Conservation (phyloP, 2,329 filamentous ascomycete species). For the Sporothrix brasiliensis region DNA sequence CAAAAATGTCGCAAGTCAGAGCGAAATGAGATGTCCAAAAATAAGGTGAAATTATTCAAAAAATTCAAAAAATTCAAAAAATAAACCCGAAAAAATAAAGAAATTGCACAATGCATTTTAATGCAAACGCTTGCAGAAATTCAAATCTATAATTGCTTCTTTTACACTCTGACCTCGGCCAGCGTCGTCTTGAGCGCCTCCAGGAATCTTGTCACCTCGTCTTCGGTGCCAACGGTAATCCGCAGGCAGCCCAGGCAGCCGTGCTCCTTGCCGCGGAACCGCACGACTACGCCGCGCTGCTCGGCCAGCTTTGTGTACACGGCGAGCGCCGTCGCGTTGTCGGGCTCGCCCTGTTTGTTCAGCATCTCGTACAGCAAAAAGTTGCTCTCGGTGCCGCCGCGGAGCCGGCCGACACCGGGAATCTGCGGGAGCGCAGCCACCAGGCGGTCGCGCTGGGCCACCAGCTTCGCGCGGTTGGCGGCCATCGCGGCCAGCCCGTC, state of each 20-base stretch:
- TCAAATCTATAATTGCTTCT: not conserved
- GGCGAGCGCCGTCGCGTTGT: constrained; percentile 74
- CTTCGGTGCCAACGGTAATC: constrained; percentile 88
- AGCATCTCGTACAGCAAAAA: constrained; percentile 91
- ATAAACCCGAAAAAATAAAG: not conserved
- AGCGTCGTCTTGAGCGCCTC: constrained; percentile 61
- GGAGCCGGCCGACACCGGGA: constrained; percentile 75
- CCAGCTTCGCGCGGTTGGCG: constrained; percentile 67
- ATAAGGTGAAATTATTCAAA: not conserved
- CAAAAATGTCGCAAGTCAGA: too few relatives aligned
- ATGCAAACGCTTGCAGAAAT: not conserved
- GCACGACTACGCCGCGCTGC: constrained; percentile 83
- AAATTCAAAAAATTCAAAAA: not conserved
- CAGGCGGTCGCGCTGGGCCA: constrained; percentile 76
- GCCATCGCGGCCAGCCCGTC: constrained; percentile 74
- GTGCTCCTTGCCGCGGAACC: constrained; percentile 90
- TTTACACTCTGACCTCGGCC: constrained; percentile 48
- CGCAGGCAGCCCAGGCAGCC: constrained; percentile 87
- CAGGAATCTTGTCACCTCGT: constrained; percentile 80
- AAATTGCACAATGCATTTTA: constrained; percentile 28
- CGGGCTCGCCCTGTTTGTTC: constrained; percentile 69
- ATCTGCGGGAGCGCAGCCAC: constrained; percentile 72
- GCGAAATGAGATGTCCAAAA: not conserved
- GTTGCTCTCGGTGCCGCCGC: constrained; percentile 80
- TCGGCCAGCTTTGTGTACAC: constrained; percentile 87